Base-by-base conservation (phyloP, 2,329 filamentous ascomycete species). In the Sclerotinia nivalis region DNA sequence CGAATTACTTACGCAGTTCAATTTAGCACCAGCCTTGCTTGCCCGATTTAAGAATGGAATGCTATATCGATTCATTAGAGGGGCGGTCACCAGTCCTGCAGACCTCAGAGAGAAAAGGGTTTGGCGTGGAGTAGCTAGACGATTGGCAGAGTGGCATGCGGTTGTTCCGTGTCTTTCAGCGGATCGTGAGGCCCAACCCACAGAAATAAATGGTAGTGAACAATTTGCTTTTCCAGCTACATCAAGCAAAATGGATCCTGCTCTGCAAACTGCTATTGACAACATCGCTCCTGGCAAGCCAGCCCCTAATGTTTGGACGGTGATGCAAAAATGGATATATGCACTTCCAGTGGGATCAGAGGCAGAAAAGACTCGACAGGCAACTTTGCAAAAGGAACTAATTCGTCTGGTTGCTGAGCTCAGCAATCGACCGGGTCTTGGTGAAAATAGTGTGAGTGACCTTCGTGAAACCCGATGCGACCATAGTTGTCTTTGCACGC, bases 31-130 rank as follows among this genome's bases (percentile, higher is more conserved):
- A 50, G 85, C 91, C 72, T 86, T 99, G 66, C 87, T 98, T 71
- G 96, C 94, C 68, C 91, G 94, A 74, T 99, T 99, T 84, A 86
- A 93, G 76, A 99, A 99, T 79, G 96, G 96, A 75, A 92, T 99
- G 82, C 87, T 99, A 77, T 99, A 99, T 84, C 89, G 91, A 75
- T 99, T 91, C 82, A 91, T 98, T 74, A 88, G 88, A 72, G 96
- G 96, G 66, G 88, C 86, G 73, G 91, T 92, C 68, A 94, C 93
- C 76, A 87, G 89, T 66, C 91, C 95, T 60, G 86, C 90, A 75
- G 94, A 98, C 79, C 84, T 99, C 73, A 88, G 91, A 70, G 87
- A 87, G 73, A 88, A 91, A 58, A 84, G 87, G 43, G 87, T 97
- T 77, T 96, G 93, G 85, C 87, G 87, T 56, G 94, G 92, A 69